Evolutionary conservation across 306 rosid genomes (phyloP).

Genomic region (Prunus armeniaca): DNA sequence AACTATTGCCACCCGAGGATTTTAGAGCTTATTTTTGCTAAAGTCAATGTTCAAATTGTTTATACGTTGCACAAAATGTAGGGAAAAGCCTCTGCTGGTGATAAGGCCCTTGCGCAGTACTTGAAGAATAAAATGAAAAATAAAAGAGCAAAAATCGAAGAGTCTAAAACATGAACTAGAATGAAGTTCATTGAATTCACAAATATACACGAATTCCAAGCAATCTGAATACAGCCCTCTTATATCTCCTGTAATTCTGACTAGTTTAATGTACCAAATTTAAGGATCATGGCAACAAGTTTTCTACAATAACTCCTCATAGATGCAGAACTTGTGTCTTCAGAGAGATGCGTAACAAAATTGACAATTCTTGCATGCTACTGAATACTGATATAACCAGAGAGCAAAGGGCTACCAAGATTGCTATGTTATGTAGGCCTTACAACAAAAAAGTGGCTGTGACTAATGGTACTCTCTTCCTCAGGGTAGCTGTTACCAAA

Average conservation of each 20-base stretch:
- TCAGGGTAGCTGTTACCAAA: neutral
- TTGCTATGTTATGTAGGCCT: conserved; percentile 12
- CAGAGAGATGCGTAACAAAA: neutral
- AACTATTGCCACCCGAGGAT: neutral
- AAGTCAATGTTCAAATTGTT: neutral
- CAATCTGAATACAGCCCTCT: neutral
- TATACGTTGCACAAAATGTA: too few species aligned
- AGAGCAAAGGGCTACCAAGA: conserved; percentile 4
- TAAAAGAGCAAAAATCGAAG: neutral
- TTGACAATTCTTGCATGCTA: neutral
- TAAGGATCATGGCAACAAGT: too few species aligned
- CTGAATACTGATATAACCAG: neutral
- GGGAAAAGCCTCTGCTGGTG: neutral
- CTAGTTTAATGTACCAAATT: neutral
- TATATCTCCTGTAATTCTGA: neutral
- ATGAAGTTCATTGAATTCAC: neutral
- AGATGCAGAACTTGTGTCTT: neutral
- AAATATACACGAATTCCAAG: neutral
- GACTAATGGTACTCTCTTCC: conserved; percentile 7
- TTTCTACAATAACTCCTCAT: neutral
- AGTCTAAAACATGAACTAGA: neutral
- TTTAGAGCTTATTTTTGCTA: neutral
- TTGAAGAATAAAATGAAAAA: neutral
- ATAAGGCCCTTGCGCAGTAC: neutral
- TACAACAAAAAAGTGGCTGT: conserved; percentile 38